Evolutionary conservation across 495 filamentous ascomycete species (phyloP).

Genomic region (Barbatosphaeria neglecta): DNA sequence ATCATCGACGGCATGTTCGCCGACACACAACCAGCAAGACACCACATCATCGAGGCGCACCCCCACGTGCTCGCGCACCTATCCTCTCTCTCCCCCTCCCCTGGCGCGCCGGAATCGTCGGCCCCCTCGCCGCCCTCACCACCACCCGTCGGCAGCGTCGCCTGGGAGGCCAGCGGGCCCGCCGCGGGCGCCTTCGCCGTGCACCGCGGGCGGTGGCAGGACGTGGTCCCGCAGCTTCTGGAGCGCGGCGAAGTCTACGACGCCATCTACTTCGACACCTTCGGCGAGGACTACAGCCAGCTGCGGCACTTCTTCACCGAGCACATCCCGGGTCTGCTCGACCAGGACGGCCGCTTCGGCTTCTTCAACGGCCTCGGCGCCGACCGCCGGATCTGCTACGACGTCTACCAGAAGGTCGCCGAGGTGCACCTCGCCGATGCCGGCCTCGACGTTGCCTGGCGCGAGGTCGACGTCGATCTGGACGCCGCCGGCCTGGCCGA

Average conservation of each 20-base stretch:
- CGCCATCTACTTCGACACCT: constrained; percentile 96
- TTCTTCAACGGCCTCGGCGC: constrained; percentile 97
- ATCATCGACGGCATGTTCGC: constrained; percentile 85
- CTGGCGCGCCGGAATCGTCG: constrained; percentile 7
- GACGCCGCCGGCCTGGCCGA: constrained; percentile 31
- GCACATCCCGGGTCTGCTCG: constrained; percentile 66
- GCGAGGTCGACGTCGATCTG: constrained; percentile 60
- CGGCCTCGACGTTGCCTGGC: constrained; percentile 83
- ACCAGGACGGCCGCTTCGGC: constrained; percentile 62
- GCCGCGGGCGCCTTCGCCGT: constrained; percentile 32
- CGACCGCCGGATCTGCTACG: constrained; percentile 83
- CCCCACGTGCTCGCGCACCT: constrained; percentile 66
- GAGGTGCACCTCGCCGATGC: constrained; percentile 89
- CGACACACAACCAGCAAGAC: constrained; percentile 47
- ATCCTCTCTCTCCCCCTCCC: background rate
- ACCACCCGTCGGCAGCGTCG: constrained; percentile 27
- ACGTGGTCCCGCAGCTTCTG: constrained; percentile 60
- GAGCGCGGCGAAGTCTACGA: constrained; percentile 65
- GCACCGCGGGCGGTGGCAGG: constrained; percentile 64
- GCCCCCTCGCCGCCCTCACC: constrained; percentile 22
- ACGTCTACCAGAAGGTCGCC: constrained; percentile 86
- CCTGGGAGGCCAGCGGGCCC: constrained; percentile 30
- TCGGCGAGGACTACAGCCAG: constrained; percentile 82
- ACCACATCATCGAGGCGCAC: constrained; percentile 92
- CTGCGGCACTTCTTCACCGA: constrained; percentile 83